Evolutionary conservation across 1,139 yeast genomes (phyloP), one percentile per base, ranked within the genome.

Genomic region (Candida buenavistaensis): DNA sequence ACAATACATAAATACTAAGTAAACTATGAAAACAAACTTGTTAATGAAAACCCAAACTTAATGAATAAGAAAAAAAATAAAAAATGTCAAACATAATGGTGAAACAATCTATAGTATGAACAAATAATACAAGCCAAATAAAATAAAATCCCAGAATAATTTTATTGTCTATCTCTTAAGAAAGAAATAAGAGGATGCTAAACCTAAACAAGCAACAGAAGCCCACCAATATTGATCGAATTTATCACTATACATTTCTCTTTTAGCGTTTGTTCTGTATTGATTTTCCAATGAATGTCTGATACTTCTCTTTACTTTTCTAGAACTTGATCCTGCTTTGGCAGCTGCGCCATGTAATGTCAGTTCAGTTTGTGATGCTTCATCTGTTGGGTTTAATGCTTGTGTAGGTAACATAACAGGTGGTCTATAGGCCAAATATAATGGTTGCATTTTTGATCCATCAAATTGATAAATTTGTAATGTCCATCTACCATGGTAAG

Each of bases 391-490:
- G 58, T 89, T 90, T 71, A 92, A 68, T 1, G 97, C 90, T 38
- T 62, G 64, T 1, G 98, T 92, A 14, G 98, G 98, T 45, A 92
- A 76, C 98, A 92, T 92, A 75, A 84, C 72, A 13, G 98, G 95
- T 6, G 98, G 98, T 53, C 75, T 77, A 67, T 90, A 92, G 3
- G 94, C 96, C 61, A 92, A 73, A 59, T 87, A 92, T 50, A 92
- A 63, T 0, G 98, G 97, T 48, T 88, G 94, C 72, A 85, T 64
- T 37, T 78, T 78, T 14, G 86, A 62, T 14, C 97, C 97, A 57
- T 89, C 96, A 50, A 77, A 83, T 63, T 83, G 80, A 62, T 74
- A 84, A 43, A 92, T 68, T 44, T 82, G 83, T 39, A 92, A 72
- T 44, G 78, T 75, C 62, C 80, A 80, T 52, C 86, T 75, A 16